Evolutionary conservation across 2,329 filamentous ascomycete species (phyloP).

Genomic region (Penicillium sp.): DNA sequence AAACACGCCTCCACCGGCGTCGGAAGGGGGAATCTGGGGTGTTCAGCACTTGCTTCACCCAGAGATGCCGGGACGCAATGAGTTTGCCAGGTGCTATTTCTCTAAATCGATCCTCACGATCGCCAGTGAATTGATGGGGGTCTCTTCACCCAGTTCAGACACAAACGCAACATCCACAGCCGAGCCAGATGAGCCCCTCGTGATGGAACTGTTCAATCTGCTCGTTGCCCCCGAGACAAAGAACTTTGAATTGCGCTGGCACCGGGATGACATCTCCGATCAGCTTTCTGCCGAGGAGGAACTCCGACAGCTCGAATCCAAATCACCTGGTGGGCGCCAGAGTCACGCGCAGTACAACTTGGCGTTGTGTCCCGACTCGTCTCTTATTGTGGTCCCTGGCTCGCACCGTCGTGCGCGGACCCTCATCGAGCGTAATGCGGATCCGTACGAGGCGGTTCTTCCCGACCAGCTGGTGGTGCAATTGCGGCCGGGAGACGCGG

Average conservation of each 20-base stretch:
- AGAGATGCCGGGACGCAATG: slow-evolving; percentile 53
- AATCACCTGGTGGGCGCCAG: slow-evolving; percentile 42
- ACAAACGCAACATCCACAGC: slow-evolving; percentile 23
- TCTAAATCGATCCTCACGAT: slow-evolving; percentile 56
- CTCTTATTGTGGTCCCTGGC: slow-evolving; percentile 69
- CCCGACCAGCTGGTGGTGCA: slow-evolving; percentile 60
- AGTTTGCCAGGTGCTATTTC: slow-evolving; percentile 69
- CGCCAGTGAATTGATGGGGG: slow-evolving; percentile 58
- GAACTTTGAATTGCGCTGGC: slow-evolving; percentile 74
- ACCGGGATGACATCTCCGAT: slow-evolving; percentile 74
- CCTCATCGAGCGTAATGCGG: slow-evolving; percentile 60
- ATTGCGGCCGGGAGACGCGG: slow-evolving; percentile 68
- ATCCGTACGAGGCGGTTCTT: slow-evolving; percentile 56
- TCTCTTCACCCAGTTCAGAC: slow-evolving; percentile 10
- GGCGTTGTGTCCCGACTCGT: slow-evolving; percentile 68
- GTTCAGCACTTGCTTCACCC: slow-evolving; percentile 81
- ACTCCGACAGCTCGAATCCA: slow-evolving; percentile 50
- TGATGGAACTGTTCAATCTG: slow-evolving; percentile 86
- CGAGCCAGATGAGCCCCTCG: slow-evolving; percentile 54
- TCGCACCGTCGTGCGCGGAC: slow-evolving; percentile 68
- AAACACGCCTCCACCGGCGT: slow-evolving; percentile 40
- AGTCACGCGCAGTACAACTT: slow-evolving; percentile 85
- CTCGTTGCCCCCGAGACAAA: slow-evolving; percentile 62
- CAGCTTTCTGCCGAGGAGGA: slow-evolving; percentile 63
- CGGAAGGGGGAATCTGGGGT: slow-evolving; percentile 70